These are phyloP conservation scores for Plasmodium malariae DNA, from an alignment of 169 alveolate species.

Conservation along the genomic window DNA sequence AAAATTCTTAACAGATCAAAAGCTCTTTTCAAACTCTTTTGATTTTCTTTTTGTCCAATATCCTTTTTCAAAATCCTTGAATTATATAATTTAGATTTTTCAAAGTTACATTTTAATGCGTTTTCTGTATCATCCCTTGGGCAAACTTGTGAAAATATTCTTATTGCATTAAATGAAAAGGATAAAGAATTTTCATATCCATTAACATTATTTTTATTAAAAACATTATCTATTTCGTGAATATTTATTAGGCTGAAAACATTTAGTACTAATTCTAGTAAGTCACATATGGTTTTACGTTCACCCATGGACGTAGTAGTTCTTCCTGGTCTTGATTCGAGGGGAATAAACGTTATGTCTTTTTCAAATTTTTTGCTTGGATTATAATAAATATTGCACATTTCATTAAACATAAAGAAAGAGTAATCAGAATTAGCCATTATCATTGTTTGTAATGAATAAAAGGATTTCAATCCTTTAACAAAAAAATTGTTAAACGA, in stretches of 20 bases:
- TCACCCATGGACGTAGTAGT: constrained; percentile 50
- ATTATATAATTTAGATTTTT: constrained; percentile 41
- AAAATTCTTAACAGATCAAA: constrained; percentile 57
- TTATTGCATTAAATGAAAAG: constrained; percentile 52
- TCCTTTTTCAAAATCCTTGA: constrained; percentile 3
- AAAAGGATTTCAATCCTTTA: constrained; percentile 45
- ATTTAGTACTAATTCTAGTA: constrained; percentile 52
- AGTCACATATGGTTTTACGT: constrained; percentile 42
- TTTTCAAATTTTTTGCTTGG: constrained; percentile 24
- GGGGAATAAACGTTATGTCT: constrained; percentile 69
- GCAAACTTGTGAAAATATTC: constrained; percentile 73
- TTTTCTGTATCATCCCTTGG: constrained; percentile 23
- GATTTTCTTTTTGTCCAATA: constrained; percentile 21
- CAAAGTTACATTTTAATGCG: constrained; percentile 38
- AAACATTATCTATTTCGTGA: constrained; percentile 37
- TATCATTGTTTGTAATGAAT: constrained; percentile 49
- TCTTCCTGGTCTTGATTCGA: constrained; percentile 53
- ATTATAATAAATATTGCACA: constrained; percentile 55
- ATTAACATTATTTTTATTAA: constrained; percentile 14
- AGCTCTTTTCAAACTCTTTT: constrained; percentile 53
- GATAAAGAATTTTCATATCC: constrained; percentile 73
- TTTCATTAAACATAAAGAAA: constrained; percentile 70
- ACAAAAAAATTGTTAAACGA: constrained; percentile 38
- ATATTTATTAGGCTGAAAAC: constrained; percentile 28
- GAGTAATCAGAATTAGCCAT: constrained; percentile 53